phyloP scores from a whole-genome alignment of 2,329 filamentous ascomycete species.

The Cladophialophora bantiana region DNA sequence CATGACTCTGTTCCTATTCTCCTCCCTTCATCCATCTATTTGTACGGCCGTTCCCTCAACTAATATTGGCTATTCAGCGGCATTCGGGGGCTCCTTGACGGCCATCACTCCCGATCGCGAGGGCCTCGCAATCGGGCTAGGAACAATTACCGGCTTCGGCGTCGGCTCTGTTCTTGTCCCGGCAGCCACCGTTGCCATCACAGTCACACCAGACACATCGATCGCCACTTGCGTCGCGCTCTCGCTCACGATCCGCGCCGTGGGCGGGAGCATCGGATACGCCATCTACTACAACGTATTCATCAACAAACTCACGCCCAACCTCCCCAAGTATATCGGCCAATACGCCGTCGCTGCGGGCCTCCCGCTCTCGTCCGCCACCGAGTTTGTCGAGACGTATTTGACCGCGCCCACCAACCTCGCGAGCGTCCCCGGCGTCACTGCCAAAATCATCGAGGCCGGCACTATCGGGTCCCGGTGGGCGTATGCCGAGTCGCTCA shows the following conservation, averaged over 20 bases:
- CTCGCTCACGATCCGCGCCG: slow-evolving; percentile 71
- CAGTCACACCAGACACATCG: slow-evolving; percentile 62
- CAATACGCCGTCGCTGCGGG: slow-evolving; percentile 33
- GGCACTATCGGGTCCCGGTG: slow-evolving; percentile 20
- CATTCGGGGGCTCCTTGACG: slow-evolving; percentile 57
- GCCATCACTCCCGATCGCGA: slow-evolving; percentile 61
- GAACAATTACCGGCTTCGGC: slow-evolving; percentile 68
- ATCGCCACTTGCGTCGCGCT: slow-evolving; percentile 73
- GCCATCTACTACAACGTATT: slow-evolving; percentile 63
- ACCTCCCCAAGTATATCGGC: slow-evolving; percentile 50
- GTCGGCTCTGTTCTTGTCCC: slow-evolving; percentile 64
- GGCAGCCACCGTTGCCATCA: slow-evolving; percentile 35
- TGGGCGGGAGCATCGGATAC: slow-evolving; percentile 71
- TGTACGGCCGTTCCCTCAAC: not conserved
- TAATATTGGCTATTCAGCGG: slow-evolving; percentile 15
- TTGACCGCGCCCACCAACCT: slow-evolving; percentile 25
- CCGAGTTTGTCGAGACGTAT: slow-evolving; percentile 28
- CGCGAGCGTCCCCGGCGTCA: slow-evolving; percentile 30
- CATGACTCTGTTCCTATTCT: not conserved
- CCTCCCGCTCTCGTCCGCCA: slow-evolving; percentile 16
- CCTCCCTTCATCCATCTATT: not conserved
- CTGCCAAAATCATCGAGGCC: slow-evolving; percentile 10
- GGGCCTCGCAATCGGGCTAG: slow-evolving; percentile 60
- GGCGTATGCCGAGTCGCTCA: slow-evolving; percentile 20
- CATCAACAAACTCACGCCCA: slow-evolving; percentile 53